Conservation (phyloP, 345 rosid genomes). For the Bruguiera sexangula region DNA sequence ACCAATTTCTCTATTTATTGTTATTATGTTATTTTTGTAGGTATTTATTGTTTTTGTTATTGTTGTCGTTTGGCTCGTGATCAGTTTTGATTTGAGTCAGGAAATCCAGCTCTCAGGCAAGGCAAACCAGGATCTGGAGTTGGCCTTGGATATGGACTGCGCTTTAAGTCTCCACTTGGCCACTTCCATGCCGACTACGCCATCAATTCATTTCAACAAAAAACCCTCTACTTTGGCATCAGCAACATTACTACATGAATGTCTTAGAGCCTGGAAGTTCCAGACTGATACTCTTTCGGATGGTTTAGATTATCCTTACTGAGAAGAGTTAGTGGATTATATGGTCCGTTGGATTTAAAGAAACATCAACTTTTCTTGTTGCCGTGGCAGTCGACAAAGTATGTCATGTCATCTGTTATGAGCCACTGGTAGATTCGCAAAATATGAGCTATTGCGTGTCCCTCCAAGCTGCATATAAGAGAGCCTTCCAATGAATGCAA, state of each 20-base stretch:
- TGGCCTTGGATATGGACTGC: conserved; percentile 71
- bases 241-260: conserved; percentile 63
- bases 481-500: too few species aligned
- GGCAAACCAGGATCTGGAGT: conserved; percentile 85
- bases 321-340: conserved; percentile 6
- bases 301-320: neutral
- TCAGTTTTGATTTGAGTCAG: conserved; percentile 34
- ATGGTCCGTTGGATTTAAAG: neutral
- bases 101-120: conserved; percentile 78
- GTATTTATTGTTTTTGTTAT: neutral
- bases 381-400: neutral
- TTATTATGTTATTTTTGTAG: neutral
- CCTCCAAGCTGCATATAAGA: too few species aligned
- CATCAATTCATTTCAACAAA: conserved; percentile 68
- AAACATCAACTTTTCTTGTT: neutral
- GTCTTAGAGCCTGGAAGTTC: conserved; percentile 5
- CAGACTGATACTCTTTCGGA: neutral
- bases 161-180: conserved; percentile 63
- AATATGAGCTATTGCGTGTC: too few species aligned
- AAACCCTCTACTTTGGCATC: conserved; percentile 78
- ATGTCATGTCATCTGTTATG: too few species aligned
- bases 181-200: conserved; percentile 69
- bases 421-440: too few species aligned
- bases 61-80: neutral
- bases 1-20: too few species aligned